These are phyloP conservation scores for Cyclanthera cordifolia DNA, from an alignment of 306 rosid species.

Conservation along the genomic window DNA sequence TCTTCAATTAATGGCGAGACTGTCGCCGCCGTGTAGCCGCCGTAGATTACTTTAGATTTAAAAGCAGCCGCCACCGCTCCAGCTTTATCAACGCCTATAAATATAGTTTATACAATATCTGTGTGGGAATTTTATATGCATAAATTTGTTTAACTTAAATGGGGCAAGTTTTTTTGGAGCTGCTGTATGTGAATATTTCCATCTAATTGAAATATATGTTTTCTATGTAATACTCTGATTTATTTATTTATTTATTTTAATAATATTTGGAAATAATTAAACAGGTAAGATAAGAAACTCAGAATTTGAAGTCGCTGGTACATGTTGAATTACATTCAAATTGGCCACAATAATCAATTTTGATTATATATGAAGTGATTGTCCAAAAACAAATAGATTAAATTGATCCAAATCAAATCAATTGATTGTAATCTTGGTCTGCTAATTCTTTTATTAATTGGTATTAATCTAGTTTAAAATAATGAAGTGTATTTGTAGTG, in stretches of 20 bases:
- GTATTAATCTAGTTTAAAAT: too few relatives aligned
- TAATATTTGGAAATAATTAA: too few relatives aligned
- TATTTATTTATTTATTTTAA: too few relatives aligned
- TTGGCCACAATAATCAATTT: background rate
- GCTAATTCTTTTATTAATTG: too few relatives aligned
- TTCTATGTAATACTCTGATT: background rate
- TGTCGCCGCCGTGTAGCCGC: slow-evolving; percentile 8
- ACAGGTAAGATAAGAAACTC: too few relatives aligned
- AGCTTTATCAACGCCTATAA: background rate
- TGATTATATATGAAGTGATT: background rate
- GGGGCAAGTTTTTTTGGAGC: slow-evolving; percentile 4
- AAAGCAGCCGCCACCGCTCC: background rate
- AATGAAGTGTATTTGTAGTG: too few relatives aligned
- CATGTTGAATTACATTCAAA: too few relatives aligned
- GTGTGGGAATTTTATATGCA: background rate
- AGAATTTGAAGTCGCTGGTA: too few relatives aligned
- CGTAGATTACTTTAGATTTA: background rate
- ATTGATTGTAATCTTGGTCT: too few relatives aligned
- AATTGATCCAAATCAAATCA: background rate
- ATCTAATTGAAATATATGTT: background rate
- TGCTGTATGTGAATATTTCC: slow-evolving; percentile 5
- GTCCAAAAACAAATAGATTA: background rate
- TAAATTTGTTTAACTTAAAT: background rate
- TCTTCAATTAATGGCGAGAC: slow-evolving; percentile 5
- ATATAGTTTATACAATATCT: background rate